Percentiles rank a stretch among this genome's conserved stretches.
Evolutionary conservation across 2,329 filamentous ascomycete species (phyloP).

Genomic region (Fusarium ambrosium): DNA sequence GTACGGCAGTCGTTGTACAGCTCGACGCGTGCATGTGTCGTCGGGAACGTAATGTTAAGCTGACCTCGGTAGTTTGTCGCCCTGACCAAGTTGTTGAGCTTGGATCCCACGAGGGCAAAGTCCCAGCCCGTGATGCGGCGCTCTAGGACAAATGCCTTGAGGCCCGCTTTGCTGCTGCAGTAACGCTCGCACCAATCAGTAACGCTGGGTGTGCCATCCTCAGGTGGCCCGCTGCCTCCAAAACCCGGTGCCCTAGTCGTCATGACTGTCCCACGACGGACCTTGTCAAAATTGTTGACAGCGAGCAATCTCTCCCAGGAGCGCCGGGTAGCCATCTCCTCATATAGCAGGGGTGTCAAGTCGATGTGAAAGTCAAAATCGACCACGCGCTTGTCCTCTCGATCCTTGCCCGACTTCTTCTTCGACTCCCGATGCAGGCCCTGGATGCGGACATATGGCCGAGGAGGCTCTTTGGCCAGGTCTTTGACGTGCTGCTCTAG

Average conservation of each 20-base stretch:
- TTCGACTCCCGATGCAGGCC: conserved; percentile 66
- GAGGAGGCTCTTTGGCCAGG: conserved; percentile 64
- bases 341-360: conserved; percentile 69
- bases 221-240: conserved; percentile 45
- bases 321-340: conserved; percentile 55
- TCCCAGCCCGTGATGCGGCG: conserved; percentile 73
- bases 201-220: conserved; percentile 51
- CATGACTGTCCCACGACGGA: conserved; percentile 74
- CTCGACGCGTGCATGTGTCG: conserved; percentile 68
- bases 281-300: conserved; percentile 70
- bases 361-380: conserved; percentile 74
- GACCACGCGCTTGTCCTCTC: conserved; percentile 60
- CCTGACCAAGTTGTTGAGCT: conserved; percentile 69
- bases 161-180: conserved; percentile 67
- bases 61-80: conserved; percentile 77
- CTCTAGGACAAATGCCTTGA: conserved; percentile 69
- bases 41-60: conserved; percentile 70
- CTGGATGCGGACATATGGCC: conserved; percentile 65
- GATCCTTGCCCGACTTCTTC: conserved; percentile 60
- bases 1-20: conserved; percentile 73
- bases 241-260: conserved; percentile 64
- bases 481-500: conserved; percentile 60
- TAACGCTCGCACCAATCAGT: conserved; percentile 78
- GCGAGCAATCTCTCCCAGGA: conserved; percentile 63
- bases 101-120: conserved; percentile 62